phyloP scores from a whole-genome alignment of 148 eudicot genomes.

The Dianthus caryophyllus region DNA sequence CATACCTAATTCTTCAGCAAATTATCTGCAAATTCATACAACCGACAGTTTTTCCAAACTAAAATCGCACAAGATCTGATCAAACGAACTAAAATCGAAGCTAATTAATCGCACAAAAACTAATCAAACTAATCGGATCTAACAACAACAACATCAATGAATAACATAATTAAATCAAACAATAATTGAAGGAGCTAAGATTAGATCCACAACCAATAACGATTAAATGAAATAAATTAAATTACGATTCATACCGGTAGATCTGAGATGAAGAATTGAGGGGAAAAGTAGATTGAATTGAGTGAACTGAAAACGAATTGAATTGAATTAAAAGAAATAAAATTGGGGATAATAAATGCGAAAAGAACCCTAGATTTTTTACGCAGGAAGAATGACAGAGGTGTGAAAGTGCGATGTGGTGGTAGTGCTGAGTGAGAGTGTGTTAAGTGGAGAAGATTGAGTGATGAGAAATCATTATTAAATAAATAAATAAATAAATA shows the following conservation, averaged over 20 bases:
- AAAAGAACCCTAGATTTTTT: slow-evolving; percentile 25
- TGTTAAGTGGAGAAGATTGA: neutral
- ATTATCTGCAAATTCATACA: neutral
- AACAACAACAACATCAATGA: neutral
- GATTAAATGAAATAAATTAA: neutral
- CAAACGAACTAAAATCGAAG: neutral
- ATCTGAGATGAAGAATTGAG: slow-evolving; percentile 11
- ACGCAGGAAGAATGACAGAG: slow-evolving; percentile 8
- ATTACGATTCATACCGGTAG: neutral
- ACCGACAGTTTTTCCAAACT: slow-evolving; percentile 7
- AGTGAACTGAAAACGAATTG: neutral
- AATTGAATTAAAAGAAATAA: no score
- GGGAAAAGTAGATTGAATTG: neutral
- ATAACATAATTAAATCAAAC: neutral
- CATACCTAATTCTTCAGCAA: no score
- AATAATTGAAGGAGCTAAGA: neutral
- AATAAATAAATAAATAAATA: no score
- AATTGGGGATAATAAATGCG: neutral
- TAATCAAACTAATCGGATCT: slow-evolving; percentile 12
- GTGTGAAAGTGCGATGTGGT: no score
- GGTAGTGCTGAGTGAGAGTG: neutral
- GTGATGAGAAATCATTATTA: no score
- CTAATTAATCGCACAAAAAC: neutral
- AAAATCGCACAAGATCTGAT: slow-evolving; percentile 17
- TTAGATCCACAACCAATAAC: neutral